Evolutionary conservation across 345 rosid species (phyloP).

Genomic region (Euphorbia pulcherrima): DNA sequence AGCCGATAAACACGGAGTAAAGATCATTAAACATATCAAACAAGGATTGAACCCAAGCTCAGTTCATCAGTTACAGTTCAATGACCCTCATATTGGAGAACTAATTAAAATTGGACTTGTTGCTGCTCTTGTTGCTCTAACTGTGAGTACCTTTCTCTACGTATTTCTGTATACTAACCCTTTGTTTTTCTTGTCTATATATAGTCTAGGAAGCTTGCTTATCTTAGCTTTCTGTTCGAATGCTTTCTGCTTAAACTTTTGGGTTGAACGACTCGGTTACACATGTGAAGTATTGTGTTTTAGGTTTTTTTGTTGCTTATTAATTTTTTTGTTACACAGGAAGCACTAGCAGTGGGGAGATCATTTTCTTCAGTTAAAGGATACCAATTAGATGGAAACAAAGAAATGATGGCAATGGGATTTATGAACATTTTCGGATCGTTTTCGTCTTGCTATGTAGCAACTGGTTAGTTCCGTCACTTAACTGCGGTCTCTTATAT

Average conservation of each 20-base stretch:
- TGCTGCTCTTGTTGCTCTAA: conserved; percentile 60
- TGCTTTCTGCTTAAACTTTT: no score
- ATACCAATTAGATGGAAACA: conserved; percentile 74
- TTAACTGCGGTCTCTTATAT: no score
- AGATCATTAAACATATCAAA: conserved; percentile 68
- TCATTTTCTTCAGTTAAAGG: conserved; percentile 79
- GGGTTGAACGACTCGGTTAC: no score
- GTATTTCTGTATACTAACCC: no score
- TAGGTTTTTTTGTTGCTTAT: no score
- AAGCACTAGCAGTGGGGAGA: conserved; percentile 84
- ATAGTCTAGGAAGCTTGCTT: no score
- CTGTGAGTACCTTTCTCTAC: conserved; percentile 40
- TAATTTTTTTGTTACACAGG: conserved; percentile 30
- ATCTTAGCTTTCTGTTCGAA: no score
- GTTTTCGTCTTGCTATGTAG: conserved; percentile 75
- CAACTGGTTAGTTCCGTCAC: conserved; percentile 85
- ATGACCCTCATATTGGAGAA: conserved; percentile 54
- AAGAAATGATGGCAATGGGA: conserved; percentile 90
- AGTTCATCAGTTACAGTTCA: conserved; percentile 51
- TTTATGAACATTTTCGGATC: conserved; percentile 77
- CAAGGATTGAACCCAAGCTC: conserved; percentile 82
- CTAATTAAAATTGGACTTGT: conserved; percentile 61
- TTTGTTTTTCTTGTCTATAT: no score
- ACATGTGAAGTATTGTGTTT: no score
- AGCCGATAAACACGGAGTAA: conserved; percentile 81